Evolutionary conservation across 352 stramenopile species (phyloP).

Genomic region (Phytophthora pseudosyringae): DNA sequence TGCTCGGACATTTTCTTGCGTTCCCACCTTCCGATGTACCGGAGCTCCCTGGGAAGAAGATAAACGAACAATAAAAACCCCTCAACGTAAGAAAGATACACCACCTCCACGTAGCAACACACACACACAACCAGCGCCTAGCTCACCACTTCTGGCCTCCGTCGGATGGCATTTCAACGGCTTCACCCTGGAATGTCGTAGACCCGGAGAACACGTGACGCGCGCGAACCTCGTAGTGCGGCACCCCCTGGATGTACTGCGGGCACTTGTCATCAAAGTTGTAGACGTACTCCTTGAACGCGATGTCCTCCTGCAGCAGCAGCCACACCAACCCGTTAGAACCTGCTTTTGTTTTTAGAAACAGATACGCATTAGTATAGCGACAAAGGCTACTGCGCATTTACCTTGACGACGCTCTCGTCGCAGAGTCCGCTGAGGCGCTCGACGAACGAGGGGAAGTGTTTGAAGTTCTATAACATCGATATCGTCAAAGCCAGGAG

Average conservation of each 20-base stretch:
- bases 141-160: slow-evolving; percentile 83
- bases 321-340: not conserved
- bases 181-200: slow-evolving; percentile 80
- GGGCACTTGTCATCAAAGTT: slow-evolving; percentile 90
- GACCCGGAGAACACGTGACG: slow-evolving; percentile 85
- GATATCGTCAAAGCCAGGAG: not conserved
- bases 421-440: slow-evolving; percentile 77
- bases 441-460: slow-evolving; percentile 85
- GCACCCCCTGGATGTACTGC: slow-evolving; percentile 86
- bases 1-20: slow-evolving; percentile 89
- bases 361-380: too few relatives aligned
- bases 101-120: not conserved
- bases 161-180: slow-evolving; percentile 76
- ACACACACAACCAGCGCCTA: not conserved
- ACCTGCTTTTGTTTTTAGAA: too few relatives aligned
- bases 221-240: slow-evolving; percentile 83
- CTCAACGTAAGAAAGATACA: slow-evolving; percentile 4
- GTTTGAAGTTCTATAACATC: slow-evolving; percentile 71
- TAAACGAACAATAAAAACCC: not conserved
- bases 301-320: slow-evolving; percentile 70
- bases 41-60: slow-evolving; percentile 58
- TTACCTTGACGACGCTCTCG: slow-evolving; percentile 83
- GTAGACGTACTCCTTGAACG: slow-evolving; percentile 91
- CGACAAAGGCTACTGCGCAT: not conserved
- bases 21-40: slow-evolving; percentile 87